phyloP scores from a whole-genome alignment of 2,329 filamentous ascomycete species.

The Colletotrichum endophyticum region DNA sequence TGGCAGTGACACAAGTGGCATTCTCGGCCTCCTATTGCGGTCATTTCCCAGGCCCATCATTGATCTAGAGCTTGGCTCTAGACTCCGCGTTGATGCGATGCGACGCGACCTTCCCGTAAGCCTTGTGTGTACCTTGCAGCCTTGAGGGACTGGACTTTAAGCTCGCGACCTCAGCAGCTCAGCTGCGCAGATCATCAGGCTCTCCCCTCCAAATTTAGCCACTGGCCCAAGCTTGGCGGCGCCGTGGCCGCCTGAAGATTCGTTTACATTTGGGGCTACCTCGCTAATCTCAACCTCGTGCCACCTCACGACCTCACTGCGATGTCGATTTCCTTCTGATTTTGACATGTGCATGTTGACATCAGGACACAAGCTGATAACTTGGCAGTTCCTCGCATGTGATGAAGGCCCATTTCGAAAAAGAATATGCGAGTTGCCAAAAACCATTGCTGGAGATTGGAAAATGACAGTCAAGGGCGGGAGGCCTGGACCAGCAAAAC shows the following conservation, averaged over 20 bases:
- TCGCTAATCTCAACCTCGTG: not conserved
- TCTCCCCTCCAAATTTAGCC: not conserved
- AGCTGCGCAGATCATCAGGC: slow-evolving; percentile 10
- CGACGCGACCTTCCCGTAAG: not conserved
- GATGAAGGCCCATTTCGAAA: not conserved
- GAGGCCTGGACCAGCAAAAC: not conserved
- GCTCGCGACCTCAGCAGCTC: not conserved
- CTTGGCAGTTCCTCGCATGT: not conserved
- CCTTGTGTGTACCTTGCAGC: not conserved
- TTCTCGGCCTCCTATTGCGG: not conserved
- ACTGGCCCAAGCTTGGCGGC: not conserved
- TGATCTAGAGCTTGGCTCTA: not conserved
- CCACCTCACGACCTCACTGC: not conserved
- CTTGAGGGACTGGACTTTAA: not conserved
- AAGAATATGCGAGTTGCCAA: fast-evolving
- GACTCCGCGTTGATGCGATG: not conserved
- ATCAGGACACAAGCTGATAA: not conserved
- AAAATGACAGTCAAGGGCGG: not conserved
- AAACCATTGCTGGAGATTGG: not conserved
- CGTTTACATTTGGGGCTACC: not conserved
- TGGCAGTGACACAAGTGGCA: not conserved
- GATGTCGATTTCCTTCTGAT: too few species aligned
- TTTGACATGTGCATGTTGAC: not conserved
- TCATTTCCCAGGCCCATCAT: not conserved
- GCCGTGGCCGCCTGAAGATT: slow-evolving; percentile 4